These are phyloP conservation scores for Yamadazyma trypodendri DNA, from an alignment of 1,139 yeast genomes.

Conservation along the genomic window DNA sequence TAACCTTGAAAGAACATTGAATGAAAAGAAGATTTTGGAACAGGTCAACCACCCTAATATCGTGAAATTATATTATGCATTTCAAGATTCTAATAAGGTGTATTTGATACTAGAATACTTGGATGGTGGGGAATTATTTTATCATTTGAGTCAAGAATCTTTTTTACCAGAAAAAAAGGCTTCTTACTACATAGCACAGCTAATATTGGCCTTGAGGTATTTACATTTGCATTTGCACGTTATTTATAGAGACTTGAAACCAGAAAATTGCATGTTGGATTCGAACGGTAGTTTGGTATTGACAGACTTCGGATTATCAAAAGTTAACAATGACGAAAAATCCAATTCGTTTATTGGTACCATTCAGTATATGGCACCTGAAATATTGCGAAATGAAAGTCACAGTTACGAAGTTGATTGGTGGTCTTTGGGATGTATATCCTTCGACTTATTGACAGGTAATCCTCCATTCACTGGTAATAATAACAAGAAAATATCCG, in stretches of 20 bases:
- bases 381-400: conserved; percentile 78
- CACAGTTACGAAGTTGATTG: conserved; percentile 90
- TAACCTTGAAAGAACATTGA: conserved; percentile 40
- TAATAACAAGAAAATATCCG: conserved; percentile 76
- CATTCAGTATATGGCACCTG: conserved; percentile 97
- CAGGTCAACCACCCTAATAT: conserved; percentile 75
- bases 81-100: conserved; percentile 80
- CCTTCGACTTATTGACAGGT: conserved; percentile 85
- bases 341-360: conserved; percentile 87
- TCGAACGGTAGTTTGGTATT: conserved; percentile 76
- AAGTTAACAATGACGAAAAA: conserved; percentile 55
- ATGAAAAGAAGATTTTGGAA: conserved; percentile 43
- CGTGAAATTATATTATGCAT: conserved; percentile 83
- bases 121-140: conserved; percentile 92
- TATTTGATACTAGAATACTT: conserved; percentile 82
- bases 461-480: conserved; percentile 93
- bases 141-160: conserved; percentile 59
- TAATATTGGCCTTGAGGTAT: conserved; percentile 77
- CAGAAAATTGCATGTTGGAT: conserved; percentile 88
- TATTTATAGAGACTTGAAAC: conserved; percentile 88
- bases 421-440: conserved; percentile 95
- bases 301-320: conserved; percentile 91
- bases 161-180: conserved; percentile 71
- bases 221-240: conserved; percentile 73
- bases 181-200: conserved; percentile 82